Conservation (phyloP, 768 basidiomycete genomes). For the Lyophyllum decastes region DNA sequence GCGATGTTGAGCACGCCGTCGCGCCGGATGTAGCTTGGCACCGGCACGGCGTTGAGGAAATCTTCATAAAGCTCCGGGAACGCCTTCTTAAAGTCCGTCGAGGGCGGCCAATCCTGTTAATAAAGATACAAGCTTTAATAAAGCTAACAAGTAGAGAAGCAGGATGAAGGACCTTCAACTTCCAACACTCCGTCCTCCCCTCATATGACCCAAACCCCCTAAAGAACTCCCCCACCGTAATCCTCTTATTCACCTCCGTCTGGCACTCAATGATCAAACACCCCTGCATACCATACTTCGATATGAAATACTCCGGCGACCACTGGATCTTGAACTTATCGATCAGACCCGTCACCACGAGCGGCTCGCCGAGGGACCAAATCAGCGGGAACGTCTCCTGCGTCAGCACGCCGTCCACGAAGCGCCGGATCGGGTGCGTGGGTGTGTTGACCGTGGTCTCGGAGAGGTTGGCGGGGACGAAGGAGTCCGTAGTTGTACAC, state of each 20-base stretch:
- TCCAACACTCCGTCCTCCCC: slow-evolving; percentile 59
- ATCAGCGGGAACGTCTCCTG: slow-evolving; percentile 62
- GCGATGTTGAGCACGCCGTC: slow-evolving; percentile 90
- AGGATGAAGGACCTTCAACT: slow-evolving; percentile 62
- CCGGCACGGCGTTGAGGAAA: slow-evolving; percentile 80
- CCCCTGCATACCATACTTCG: slow-evolving; percentile 60
- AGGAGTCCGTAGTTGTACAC: slow-evolving; percentile 1
- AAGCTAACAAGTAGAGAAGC: not conserved
- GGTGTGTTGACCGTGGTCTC: slow-evolving; percentile 35
- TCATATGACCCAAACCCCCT: slow-evolving; percentile 69
- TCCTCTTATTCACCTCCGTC: slow-evolving; percentile 59
- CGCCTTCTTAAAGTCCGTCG: slow-evolving; percentile 77
- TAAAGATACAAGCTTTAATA: not conserved
- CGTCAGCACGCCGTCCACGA: slow-evolving; percentile 50
- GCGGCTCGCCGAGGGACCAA: slow-evolving; percentile 75
- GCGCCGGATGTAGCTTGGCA: slow-evolving; percentile 86
- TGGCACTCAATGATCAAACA: slow-evolving; percentile 86
- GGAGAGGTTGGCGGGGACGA: slow-evolving; percentile 20
- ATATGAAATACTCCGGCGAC: slow-evolving; percentile 82
- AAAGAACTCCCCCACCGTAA: slow-evolving; percentile 82
- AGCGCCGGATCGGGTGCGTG: slow-evolving; percentile 45
- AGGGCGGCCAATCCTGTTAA: slow-evolving; percentile 87
- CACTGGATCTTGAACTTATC: slow-evolving; percentile 68
- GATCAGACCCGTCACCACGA: slow-evolving; percentile 73
- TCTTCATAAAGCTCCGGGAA: slow-evolving; percentile 89